Base-by-base conservation (phyloP, 2,329 filamentous ascomycete species). In the Periconia sp. region DNA sequence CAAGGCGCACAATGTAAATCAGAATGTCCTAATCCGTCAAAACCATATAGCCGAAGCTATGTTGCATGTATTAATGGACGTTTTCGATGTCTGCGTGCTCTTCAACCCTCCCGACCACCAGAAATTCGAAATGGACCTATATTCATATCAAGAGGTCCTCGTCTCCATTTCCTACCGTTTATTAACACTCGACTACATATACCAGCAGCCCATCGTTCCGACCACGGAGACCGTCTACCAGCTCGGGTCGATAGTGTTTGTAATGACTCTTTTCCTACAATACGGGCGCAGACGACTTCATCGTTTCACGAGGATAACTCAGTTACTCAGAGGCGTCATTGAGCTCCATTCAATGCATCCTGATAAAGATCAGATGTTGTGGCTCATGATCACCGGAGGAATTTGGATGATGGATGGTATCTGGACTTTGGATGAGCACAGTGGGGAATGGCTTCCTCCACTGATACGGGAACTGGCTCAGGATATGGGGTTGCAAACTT, bases 191-290 rank as follows among this genome's bases (percentile, higher is more conserved):
- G 35, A 10, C 6, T 43, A 31, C 19, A 30, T 18, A 7, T 20
- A 27, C 10, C 45, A 33, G 10, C 19, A 20, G 6, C 41, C 30
- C 6, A 10, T 8, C 11, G 6, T 13, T 2, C 30, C 37, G 2
- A 37, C 10, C 6, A 42, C 42, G 13, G 27, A 43, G 13, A 40
- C 23, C 27, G 20, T 40, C 5, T 52, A 52, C 20, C 50, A 47
- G 15, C 11, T 52, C n/a, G 50, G 50, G 2, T 43, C 46, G 7
- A 52, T 13, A 6, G 10, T 52, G 7, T 52, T 52, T 35, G 43
- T 52, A 20, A 52, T 52, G 50, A 20, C 17, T 9, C 40, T 52
- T n/a, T 52, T 52, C 40, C n/a, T 52, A n/a, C 50, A 52, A 17
- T n/a, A 23, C 27, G 50, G 40, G 18, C 10, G n/a, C 15, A 33